These are phyloP conservation scores for Chloromonas sp. DNA, from an alignment of 163 green algal genomes.

Conservation along the genomic window DNA sequence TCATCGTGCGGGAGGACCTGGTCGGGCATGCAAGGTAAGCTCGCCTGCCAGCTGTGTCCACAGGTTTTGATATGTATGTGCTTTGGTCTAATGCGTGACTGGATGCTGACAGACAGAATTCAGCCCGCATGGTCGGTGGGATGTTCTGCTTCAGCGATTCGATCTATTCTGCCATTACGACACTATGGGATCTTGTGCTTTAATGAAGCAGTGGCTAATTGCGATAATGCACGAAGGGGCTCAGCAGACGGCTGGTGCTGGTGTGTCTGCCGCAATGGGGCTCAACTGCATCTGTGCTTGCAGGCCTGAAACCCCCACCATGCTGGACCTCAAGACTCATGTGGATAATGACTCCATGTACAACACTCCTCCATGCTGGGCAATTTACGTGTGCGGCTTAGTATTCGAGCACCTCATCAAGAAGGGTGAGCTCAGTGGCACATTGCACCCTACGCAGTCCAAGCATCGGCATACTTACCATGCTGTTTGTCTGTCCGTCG, in stretches of 20 bases:
- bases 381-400: constrained; percentile 96
- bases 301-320: constrained; percentile 56
- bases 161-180: too few relatives aligned
- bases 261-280: too few relatives aligned
- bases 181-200: too few relatives aligned
- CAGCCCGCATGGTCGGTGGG: neutral
- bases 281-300: neutral
- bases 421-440: constrained; percentile 30
- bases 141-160: neutral
- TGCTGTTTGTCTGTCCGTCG: too few relatives aligned
- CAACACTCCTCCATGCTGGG: constrained; percentile 98
- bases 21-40: constrained; percentile 71
- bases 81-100: too few relatives aligned
- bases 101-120: neutral
- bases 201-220: too few relatives aligned
- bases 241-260: too few relatives aligned
- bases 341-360: constrained; percentile 90
- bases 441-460: too few relatives aligned
- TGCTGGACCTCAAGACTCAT: constrained; percentile 90
- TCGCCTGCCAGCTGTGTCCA: neutral
- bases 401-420: constrained; percentile 90
- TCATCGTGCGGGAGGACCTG: constrained; percentile 95
- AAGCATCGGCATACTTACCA: too few relatives aligned
- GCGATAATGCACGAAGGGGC: too few relatives aligned
- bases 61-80: neutral